Base-by-base conservation (phyloP, 1,139 yeast genomes). In the Protomyces arabidopsidicola region DNA sequence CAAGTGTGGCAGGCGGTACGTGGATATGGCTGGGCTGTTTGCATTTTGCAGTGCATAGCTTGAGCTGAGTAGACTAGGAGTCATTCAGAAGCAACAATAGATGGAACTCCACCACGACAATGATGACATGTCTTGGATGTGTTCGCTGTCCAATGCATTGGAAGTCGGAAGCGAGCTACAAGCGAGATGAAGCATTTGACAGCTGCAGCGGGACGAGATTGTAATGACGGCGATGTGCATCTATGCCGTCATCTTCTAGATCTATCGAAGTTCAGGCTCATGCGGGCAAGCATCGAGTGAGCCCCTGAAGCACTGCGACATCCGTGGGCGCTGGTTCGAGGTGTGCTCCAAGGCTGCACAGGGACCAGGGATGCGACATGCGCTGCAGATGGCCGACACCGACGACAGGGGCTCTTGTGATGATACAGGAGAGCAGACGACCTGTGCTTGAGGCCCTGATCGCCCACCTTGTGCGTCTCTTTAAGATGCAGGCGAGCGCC, bases 1-100 rank as follows among this genome's bases (percentile, higher is more conserved):
- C 62, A 88, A 88, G 68, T 88, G 95, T 76, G 98, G 97, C 12
- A 86, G 97, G 70, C 82, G 97, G 63, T 91, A 86, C 74, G 97
- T 93, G 54, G 90, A 90, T 72, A 86, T 93, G 90, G 86, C 86
- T 8, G 79, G 84, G 42, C 86, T 90, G 45, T 93, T 93, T 74
- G 68, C 65, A 10, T 68, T 68, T 20, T 45, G 56, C 24, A 27
- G 31, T 27, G 31, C 31, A 8, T 42, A 24, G 18, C 16, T n/a
- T 2, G 16, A 39, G 42, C 42, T 36, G 10, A n/a, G 10, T 36
- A n/a, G 42, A n/a, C n/a, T n/a, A n/a, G n/a, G 10, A 36, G 45
- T 39, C 18, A n/a, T 8, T 18, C 16, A n/a, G 45, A 6, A 39
- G 16, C 1, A 6, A 39, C 9, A 39, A 10, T 2, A 3, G 45